Evolutionary conservation across 2,329 filamentous ascomycete genomes (phyloP).

Genomic region (Boeremia lycopersici): DNA sequence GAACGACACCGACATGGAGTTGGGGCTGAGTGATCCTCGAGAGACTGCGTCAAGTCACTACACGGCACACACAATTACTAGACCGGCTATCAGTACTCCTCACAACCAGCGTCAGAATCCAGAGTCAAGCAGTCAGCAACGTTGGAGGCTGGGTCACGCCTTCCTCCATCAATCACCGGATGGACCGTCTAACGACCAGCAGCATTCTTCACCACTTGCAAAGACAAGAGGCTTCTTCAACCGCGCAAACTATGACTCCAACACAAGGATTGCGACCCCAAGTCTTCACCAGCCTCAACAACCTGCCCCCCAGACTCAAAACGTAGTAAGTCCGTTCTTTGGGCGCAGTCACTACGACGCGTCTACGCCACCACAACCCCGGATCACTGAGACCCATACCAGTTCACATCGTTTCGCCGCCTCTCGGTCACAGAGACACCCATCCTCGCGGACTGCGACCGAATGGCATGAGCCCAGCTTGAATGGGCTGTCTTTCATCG

Average conservation of each 20-base stretch:
- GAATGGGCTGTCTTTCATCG: constrained; percentile 46
- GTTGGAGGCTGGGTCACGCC: constrained; percentile 23
- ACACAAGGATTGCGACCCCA: neutral
- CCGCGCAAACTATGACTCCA: constrained; percentile 8
- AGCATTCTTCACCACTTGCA: neutral
- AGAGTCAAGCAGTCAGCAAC: constrained; percentile 2
- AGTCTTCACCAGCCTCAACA: neutral
- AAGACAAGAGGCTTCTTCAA: constrained; percentile 11
- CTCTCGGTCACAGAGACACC: constrained; percentile 34
- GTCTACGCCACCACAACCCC: constrained; percentile 15
- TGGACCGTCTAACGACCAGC: constrained; percentile 1
- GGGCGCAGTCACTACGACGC: constrained; percentile 25
- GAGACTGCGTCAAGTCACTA: neutral
- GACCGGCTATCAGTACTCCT: constrained; percentile 7
- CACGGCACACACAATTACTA: neutral
- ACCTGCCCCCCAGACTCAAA: constrained; percentile 27
- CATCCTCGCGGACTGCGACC: constrained; percentile 1
- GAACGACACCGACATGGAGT: constrained; percentile 26
- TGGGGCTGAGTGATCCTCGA: constrained; percentile 39
- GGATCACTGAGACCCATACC: constrained; percentile 33
- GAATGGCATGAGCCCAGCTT: constrained; percentile 35
- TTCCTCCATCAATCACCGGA: constrained; percentile 27
- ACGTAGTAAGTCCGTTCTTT: constrained; percentile 52
- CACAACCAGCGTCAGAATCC: neutral
- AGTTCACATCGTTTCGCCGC: constrained; percentile 37